phyloP scores from a whole-genome alignment of 2,329 filamentous ascomycete species.

The Cercospora beticola region DNA sequence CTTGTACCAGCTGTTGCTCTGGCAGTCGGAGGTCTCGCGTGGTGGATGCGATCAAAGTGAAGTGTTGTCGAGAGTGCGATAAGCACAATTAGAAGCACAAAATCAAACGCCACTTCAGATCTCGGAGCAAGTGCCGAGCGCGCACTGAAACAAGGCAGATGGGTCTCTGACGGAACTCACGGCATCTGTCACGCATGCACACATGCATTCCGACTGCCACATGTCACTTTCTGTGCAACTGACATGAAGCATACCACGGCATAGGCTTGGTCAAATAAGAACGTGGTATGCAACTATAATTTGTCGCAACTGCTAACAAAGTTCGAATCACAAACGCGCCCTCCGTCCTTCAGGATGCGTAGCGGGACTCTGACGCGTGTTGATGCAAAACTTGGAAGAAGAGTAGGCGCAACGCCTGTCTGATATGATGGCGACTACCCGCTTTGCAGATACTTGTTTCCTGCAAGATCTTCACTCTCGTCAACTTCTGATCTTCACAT shows the following conservation, averaged over 20 bases:
- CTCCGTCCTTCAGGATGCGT: neutral
- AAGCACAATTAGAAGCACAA: neutral
- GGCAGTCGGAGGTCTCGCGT: neutral
- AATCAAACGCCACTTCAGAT: neutral
- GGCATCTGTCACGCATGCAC: neutral
- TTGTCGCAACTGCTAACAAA: neutral
- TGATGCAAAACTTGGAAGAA: neutral
- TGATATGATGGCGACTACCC: neutral
- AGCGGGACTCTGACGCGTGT: neutral
- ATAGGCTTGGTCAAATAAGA: neutral
- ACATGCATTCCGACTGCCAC: neutral
- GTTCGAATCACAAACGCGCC: neutral
- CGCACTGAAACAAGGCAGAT: neutral
- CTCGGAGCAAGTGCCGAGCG: neutral
- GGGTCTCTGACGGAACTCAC: neutral
- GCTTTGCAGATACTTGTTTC: neutral
- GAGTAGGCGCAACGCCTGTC: neutral
- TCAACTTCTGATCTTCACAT: neutral
- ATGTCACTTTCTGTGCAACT: neutral
- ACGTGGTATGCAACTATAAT: neutral
- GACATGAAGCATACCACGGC: neutral
- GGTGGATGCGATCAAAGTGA: constrained; percentile 1
- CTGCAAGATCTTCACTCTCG: neutral
- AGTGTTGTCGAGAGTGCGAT: neutral
- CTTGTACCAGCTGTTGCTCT: neutral